Conservation (phyloP, 768 basidiomycete species). For the Lyophyllum semitale region DNA sequence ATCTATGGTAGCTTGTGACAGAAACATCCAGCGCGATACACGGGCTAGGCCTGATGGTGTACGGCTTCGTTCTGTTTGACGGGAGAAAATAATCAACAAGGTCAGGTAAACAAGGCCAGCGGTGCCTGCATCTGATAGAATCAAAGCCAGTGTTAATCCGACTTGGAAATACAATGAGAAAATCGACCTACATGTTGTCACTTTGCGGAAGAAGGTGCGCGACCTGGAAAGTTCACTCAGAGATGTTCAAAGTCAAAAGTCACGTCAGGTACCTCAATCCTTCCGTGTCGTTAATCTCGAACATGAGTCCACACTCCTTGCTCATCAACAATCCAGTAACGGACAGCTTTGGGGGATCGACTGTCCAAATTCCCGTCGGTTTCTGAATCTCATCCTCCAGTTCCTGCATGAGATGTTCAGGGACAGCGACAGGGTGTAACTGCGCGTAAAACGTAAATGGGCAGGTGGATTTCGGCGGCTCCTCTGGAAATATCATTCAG, state of each 20-base stretch:
- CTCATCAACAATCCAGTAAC: conserved; percentile 73
- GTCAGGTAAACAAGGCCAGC: conserved; percentile 67
- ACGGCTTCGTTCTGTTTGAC: conserved; percentile 74
- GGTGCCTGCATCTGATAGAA: conserved; percentile 65
- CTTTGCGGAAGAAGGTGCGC: conserved; percentile 71
- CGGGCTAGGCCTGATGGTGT: conserved; percentile 80
- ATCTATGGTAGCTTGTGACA: conserved; percentile 78
- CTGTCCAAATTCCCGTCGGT: conserved; percentile 72
- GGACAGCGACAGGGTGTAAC: conserved; percentile 54
- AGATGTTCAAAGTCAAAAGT: conserved; percentile 2
- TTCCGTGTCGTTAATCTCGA: conserved; percentile 62
- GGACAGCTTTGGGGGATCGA: conserved; percentile 53
- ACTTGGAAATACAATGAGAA: background rate
- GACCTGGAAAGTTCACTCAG: conserved; percentile 35
- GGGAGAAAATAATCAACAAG: conserved; percentile 66
- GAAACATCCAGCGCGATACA: conserved; percentile 82
- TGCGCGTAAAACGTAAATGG: conserved; percentile 70
- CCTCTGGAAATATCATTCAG: conserved; percentile 35
- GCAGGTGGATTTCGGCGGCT: conserved; percentile 53
- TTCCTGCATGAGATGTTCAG: conserved; percentile 60
- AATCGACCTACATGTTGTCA: conserved; percentile 56
- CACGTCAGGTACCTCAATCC: conserved; percentile 60
- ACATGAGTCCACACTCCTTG: conserved; percentile 77
- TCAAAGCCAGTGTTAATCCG: background rate
- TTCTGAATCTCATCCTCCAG: conserved; percentile 73